phyloP scores from a whole-genome alignment of 495 filamentous ascomycete genomes.

The Penicillium herquei region DNA sequence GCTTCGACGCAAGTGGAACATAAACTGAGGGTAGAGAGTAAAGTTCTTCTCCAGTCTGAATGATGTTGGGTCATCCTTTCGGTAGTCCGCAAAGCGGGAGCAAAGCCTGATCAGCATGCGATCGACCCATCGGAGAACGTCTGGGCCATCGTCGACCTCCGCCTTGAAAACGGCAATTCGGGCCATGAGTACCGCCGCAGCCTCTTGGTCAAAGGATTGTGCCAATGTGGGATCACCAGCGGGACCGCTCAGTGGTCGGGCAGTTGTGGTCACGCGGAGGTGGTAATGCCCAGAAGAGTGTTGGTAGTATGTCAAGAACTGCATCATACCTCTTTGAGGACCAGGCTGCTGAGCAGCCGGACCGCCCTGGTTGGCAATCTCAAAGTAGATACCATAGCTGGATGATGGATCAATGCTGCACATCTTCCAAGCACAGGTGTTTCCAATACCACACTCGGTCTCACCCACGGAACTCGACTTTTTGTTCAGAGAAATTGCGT shows the following conservation, averaged over 20 bases:
- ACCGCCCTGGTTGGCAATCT: slow-evolving; percentile 92
- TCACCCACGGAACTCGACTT: slow-evolving; percentile 97
- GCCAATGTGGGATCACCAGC: slow-evolving; percentile 96
- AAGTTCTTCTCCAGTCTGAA: slow-evolving; percentile 99
- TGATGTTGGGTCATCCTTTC: slow-evolving; percentile 96
- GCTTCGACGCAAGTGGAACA: slow-evolving; percentile 96
- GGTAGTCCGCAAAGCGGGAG: slow-evolving; percentile 95
- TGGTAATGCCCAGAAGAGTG: slow-evolving; percentile 96
- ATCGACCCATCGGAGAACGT: slow-evolving; percentile 98
- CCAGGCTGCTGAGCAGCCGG: slow-evolving; percentile 81
- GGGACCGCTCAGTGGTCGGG: slow-evolving; percentile 87
- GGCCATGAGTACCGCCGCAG: slow-evolving; percentile 96
- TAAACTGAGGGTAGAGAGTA: slow-evolving; percentile 98
- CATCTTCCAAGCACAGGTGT: slow-evolving; percentile 99
- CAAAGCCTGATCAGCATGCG: slow-evolving; percentile 97
- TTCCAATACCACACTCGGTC: slow-evolving; percentile 97
- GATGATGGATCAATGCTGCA: slow-evolving; percentile 92
- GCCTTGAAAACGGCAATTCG: slow-evolving; percentile 98
- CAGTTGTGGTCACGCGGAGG: slow-evolving; percentile 90
- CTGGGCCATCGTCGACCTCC: slow-evolving; percentile 98
- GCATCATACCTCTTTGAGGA: slow-evolving; percentile 92
- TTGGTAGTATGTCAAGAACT: slow-evolving; percentile 99
- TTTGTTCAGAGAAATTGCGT: slow-evolving; percentile 95
- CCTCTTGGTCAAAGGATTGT: slow-evolving; percentile 98
- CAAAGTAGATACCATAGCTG: slow-evolving; percentile 96